Conservation (phyloP, 345 rosid genomes). For the Noccaea caerulescens region DNA sequence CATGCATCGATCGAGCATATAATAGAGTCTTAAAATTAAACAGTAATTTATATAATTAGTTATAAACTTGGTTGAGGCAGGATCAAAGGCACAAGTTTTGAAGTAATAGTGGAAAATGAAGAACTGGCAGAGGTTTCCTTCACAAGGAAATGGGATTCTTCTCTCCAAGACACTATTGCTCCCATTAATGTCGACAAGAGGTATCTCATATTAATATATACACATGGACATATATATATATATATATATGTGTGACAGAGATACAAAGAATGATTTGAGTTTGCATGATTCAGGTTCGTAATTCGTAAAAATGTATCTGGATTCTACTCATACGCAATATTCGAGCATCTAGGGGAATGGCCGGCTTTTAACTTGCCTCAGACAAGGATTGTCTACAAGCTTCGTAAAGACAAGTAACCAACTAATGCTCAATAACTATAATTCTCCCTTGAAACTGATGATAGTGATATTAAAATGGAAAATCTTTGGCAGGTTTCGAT, state of each 20-base stretch:
- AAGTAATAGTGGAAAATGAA: conserved; percentile 60
- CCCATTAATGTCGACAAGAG: conserved; percentile 71
- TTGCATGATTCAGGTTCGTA: conserved; percentile 55
- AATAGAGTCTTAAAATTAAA: neutral
- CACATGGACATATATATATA: neutral
- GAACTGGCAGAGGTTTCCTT: conserved; percentile 67
- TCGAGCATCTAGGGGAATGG: conserved; percentile 73
- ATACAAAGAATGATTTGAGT: conserved; percentile 9
- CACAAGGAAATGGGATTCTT: conserved; percentile 57
- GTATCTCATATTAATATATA: conserved; percentile 34
- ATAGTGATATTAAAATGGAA: neutral
- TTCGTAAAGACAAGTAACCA: conserved; percentile 77
- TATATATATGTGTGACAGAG: neutral
- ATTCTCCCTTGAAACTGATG: conserved; percentile 1
- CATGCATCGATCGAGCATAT: neutral
- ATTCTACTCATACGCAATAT: conserved; percentile 79
- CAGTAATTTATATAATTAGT: neutral
- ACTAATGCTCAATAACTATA: conserved; percentile 2
- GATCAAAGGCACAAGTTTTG: conserved; percentile 45
- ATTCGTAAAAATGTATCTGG: conserved; percentile 74
- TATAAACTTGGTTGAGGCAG: conserved; percentile 18
- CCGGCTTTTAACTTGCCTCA: conserved; percentile 82
- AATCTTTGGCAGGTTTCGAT: conserved; percentile 58
- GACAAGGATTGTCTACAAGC: conserved; percentile 80
- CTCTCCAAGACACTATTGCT: conserved; percentile 45